Evolutionary conservation across 2,329 filamentous ascomycete genomes (phyloP), one percentile per base, ranked within the genome.

Genomic region (Aspergillus ochraceoroseus): DNA sequence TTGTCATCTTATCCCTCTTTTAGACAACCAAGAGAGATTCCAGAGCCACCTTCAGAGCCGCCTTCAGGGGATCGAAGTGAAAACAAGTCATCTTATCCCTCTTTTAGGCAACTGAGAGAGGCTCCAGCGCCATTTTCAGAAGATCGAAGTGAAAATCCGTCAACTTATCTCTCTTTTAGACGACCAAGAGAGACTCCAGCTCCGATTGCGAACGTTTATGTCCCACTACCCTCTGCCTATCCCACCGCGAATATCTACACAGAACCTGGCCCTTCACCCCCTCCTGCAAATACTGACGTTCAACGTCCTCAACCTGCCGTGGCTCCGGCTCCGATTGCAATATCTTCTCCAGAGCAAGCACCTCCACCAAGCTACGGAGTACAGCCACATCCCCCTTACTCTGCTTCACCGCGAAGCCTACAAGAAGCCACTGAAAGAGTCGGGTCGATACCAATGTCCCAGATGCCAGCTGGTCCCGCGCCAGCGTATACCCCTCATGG

Each of bases 361-460:
- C 73, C 80, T 33, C 76, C 81, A 5, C 73, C 79, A 0, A 70
- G 67, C 2, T 74, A 79, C 45, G 65, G 67, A 0, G 38, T 41
- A 28, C 52, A 59, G 7, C 69, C 74, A 13, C 71, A 72, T 1
- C 79, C 80, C 4, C 79, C 81, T 0, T 75, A 75, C 0, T 79
- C 79, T 2, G 62, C 77, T 0, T 83, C 83, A 1, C 80, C 82
- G 1, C 80, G 34, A 34, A 40, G 73, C 0, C 65, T 83, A 26
- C 71, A 79, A 25, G 70, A 71, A 9, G 76, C 75, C 0, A 83
- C 85, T 71, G 75, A 74, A 7, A 77, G 79, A 0, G 75, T 77
- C 41, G 76, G 80, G 1, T 76, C 71, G 2, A 78, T 83, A 30
- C 72, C 68, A 14, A 70, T 86, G 68, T 71, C 73, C 1, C 73